phyloP scores from a whole-genome alignment of 1,284 basidiomycete species.

The Volvariella surrecta region DNA sequence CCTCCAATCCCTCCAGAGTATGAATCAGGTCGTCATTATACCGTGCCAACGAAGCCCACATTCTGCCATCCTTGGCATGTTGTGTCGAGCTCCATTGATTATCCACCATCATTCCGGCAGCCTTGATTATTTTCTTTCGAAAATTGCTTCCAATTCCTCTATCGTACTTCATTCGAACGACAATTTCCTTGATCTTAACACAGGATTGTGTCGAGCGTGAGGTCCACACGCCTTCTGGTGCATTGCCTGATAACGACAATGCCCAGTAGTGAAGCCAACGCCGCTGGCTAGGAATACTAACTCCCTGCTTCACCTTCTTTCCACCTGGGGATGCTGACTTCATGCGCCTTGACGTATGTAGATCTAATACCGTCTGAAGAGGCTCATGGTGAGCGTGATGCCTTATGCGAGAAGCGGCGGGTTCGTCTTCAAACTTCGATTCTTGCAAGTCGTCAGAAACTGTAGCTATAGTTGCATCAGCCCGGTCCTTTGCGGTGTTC shows the following conservation, averaged over 20 bases:
- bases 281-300: slow-evolving; percentile 69
- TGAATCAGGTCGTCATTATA: slow-evolving; percentile 66
- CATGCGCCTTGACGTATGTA: slow-evolving; percentile 68
- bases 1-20: slow-evolving; percentile 53
- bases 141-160: slow-evolving; percentile 13
- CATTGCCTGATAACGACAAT: slow-evolving; percentile 46
- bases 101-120: slow-evolving; percentile 46
- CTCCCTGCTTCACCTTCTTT: slow-evolving; percentile 50
- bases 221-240: slow-evolving; percentile 41
- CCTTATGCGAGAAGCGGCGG: slow-evolving; percentile 2
- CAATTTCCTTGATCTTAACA: slow-evolving; percentile 44
- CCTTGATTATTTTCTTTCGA: slow-evolving; percentile 42
- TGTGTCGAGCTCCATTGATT: slow-evolving; percentile 21
- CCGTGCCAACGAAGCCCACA: slow-evolving; percentile 72
- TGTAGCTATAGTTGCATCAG: slow-evolving; percentile 40
- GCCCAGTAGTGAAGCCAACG: slow-evolving; percentile 73
- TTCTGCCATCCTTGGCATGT: slow-evolving; percentile 24
- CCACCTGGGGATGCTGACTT: slow-evolving; percentile 31
- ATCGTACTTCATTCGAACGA: slow-evolving; percentile 40
- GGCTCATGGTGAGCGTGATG: slow-evolving; percentile 9
- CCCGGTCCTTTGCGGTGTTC: slow-evolving; percentile 38
- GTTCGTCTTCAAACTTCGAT: too few species aligned
- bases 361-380: slow-evolving; percentile 51
- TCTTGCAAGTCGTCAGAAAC: slow-evolving; percentile 29
- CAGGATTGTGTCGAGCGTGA: slow-evolving; percentile 27